phyloP scores from a whole-genome alignment of 1,284 basidiomycete species.

The Malassezia dermatis region DNA sequence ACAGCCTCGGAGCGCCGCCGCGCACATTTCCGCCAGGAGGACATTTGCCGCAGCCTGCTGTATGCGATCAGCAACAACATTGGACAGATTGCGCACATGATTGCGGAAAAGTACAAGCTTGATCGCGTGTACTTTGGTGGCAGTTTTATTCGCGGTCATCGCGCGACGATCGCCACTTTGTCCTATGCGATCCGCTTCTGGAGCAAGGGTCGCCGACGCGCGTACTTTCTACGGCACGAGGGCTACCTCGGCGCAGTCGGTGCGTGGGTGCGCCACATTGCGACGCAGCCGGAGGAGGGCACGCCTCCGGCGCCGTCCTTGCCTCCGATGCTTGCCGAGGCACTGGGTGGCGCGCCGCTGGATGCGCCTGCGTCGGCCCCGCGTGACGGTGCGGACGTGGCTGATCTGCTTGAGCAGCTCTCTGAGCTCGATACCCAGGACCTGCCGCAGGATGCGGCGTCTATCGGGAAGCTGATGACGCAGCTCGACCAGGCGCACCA shows the following conservation, averaged over 20 bases:
- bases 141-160: slow-evolving; percentile 95
- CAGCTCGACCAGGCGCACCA: slow-evolving; percentile 21
- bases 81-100: slow-evolving; percentile 99
- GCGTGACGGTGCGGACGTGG: not conserved
- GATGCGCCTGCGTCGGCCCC: not conserved
- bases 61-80: slow-evolving; percentile 99
- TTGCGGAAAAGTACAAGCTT: slow-evolving; percentile 94
- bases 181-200: slow-evolving; percentile 99
- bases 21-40: slow-evolving; percentile 72
- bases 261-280: slow-evolving; percentile 44
- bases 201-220: slow-evolving; percentile 94
- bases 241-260: slow-evolving; percentile 73
- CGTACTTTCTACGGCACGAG: slow-evolving; percentile 92
- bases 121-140: slow-evolving; percentile 98
- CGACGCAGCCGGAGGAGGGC: not conserved
- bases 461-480: slow-evolving; percentile 18
- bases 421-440: slow-evolving; percentile 2
- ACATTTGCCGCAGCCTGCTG: slow-evolving; percentile 76
- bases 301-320: not conserved
- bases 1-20: slow-evolving; percentile 48
- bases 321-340: slow-evolving; percentile 21
- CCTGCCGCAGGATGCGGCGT: slow-evolving; percentile 14
- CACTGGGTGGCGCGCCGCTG: slow-evolving; percentile 12
- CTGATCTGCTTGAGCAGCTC: slow-evolving; percentile 4
- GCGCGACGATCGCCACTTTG: slow-evolving; percentile 90